Base-by-base conservation (phyloP, 2,329 filamentous ascomycete species). In the Pseudogymnoascus sp. region DNA sequence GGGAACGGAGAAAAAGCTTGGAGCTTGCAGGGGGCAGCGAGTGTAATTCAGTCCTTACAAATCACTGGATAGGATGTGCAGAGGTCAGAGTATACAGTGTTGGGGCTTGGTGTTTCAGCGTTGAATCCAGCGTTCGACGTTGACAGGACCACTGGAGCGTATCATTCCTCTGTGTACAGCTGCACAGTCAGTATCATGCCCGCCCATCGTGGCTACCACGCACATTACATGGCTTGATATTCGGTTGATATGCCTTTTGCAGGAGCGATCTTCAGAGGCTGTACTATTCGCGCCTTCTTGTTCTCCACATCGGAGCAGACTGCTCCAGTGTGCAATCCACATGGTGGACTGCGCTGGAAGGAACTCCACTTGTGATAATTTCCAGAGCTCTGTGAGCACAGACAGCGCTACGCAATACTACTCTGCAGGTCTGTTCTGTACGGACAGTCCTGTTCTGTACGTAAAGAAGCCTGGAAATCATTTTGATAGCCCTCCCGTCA, bases 261-360 rank as follows among this genome's bases (percentile, higher is more conserved):
- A 48, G 41, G 41, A 28, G 41, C 41, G 41, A 48, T 48, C 41
- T 15, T 48, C 41, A 48, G 23, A 48, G 13, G 41, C 41, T 48
- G 41, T 48, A 28, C 23, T 48, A 4, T 48, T 28, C 23, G 41
- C 8, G 41, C 21, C n/a, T 48, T 48, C 41, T n/a, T 28, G 41
- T 28, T 48, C 41, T 28, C 41, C 41, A 48, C 41, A 48, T 5
- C 41, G 41, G 41, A 48, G 23, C 4, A 48, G 2, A 0, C n/a
- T 48, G 23, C n/a, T 48, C 41, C 41, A 30, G 23, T 4, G 2
- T 15, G n/a, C 7, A 15, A 15, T 28, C 41, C 41, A 48, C 41
- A 4, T 3, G n/a, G 41, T 48, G 41, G 23, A 9, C 18, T 48
- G 3, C 23, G 10, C 23, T 48, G 41, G 23, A n/a, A 48, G 7